Evolutionary conservation across 1,284 basidiomycete genomes (phyloP), one percentile per base, ranked within the genome.

Genomic region (Cryptococcus sp.): DNA sequence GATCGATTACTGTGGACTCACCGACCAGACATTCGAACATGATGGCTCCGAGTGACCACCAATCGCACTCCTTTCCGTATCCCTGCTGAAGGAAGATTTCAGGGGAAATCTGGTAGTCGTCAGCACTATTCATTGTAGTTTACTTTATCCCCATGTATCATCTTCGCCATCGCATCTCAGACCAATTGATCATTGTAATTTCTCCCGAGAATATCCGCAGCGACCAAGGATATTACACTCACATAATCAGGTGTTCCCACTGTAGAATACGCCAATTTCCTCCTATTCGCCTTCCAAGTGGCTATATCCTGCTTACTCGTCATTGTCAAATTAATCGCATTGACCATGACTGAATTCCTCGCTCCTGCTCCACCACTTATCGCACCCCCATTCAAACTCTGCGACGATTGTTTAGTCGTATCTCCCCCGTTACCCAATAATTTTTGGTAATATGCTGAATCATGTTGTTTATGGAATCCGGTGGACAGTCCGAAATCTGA

Each of bases 61-160:
- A 97, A 76, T 97, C 94, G 72, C 93, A 96, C 78, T 97, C 95
- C 76, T 97, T 94, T 52, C 93, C 92, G 67, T 98, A 98, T 3
- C 95, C 95, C 72, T 96, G 90, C 79, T 96, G 88, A 71, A 95
- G 79, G 82, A 98, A 98, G 72, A 98, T 96, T 72, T 98, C 95
- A 2, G 95, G 95, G 0, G 96, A 94, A 66, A 98, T 98, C 76
- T 77, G 46, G 23, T 11, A 14, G 5, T 41, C 49, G 42, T 49
- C 35, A 52, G 33, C 49, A n/a, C 38, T 14, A 51, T 36, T 4
- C 46, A 23, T 6, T 23, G 41, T 36, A 30, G 13, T 32, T 33
- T 4, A 32, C 14, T 42, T 15, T 15, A n/a, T 30, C 13, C n/a
- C 23, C 23, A 23, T 23, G 23, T 23, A 23, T 23, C 23, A 23